Conservation (phyloP, 2,329 filamentous ascomycete species). For the Graphiopsis chlorocephala region DNA sequence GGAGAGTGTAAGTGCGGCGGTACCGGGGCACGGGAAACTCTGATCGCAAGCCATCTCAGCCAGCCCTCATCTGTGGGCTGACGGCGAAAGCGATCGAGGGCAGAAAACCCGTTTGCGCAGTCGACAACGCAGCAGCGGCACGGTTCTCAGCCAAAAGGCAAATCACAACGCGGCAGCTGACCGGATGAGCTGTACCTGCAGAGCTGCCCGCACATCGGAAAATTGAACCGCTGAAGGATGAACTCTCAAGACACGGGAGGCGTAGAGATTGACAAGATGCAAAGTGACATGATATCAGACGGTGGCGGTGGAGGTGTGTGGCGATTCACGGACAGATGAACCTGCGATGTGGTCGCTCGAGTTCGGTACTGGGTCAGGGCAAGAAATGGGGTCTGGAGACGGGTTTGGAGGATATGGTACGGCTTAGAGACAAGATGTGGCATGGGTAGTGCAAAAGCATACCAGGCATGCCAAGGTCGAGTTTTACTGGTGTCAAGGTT, state of each 20-base stretch:
- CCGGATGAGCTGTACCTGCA: not conserved
- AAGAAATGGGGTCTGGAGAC: not conserved
- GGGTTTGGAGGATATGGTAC: not conserved
- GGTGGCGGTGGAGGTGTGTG: not conserved
- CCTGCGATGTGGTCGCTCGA: no score
- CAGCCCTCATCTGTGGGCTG: not conserved
- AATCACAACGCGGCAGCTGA: not conserved
- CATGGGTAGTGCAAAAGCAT: not conserved
- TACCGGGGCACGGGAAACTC: not conserved
- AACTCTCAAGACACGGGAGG: not conserved
- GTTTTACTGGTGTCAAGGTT: not conserved
- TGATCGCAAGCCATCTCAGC: constrained; percentile 6
- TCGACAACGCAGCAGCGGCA: not conserved
- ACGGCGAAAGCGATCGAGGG: not conserved
- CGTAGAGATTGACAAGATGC: not conserved
- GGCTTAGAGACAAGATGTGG: not conserved
- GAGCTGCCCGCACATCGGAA: not conserved
- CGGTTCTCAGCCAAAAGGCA: not conserved
- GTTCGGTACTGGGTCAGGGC: not conserved
- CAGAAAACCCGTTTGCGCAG: not conserved
- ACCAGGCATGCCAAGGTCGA: not conserved
- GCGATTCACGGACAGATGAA: not conserved
- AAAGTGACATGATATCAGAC: not conserved
- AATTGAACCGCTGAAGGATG: not conserved
- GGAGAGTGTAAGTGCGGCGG: constrained; percentile 4